Conservation (phyloP, 352 stramenopile genomes). For the Globisporangium cystogenes region DNA sequence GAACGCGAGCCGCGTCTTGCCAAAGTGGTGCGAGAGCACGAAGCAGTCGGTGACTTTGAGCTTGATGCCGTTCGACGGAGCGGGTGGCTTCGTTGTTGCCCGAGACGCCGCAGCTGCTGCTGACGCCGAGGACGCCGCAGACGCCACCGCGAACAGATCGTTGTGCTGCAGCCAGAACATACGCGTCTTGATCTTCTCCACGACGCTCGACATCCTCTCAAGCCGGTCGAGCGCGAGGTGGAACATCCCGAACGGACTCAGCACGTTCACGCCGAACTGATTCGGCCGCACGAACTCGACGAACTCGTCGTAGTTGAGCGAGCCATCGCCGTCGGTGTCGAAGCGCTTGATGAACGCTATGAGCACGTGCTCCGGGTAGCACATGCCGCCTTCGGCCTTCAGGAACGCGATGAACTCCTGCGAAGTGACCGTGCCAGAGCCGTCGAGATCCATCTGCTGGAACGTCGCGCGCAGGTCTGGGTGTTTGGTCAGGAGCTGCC, state of each 20-base stretch:
- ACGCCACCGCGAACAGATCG: conserved; percentile 25
- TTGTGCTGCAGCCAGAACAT: conserved; percentile 63
- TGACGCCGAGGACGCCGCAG: conserved; percentile 2
- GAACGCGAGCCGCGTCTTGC: conserved; percentile 19
- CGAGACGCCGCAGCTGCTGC: not conserved
- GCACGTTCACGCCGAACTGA: conserved; percentile 34
- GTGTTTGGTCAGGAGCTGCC: conserved; percentile 20
- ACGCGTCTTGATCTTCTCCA: conserved; percentile 33
- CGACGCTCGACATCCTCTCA: conserved; percentile 21
- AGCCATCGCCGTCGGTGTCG: conserved; percentile 34
- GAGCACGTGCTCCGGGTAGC: conserved; percentile 24
- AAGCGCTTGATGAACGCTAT: conserved; percentile 39
- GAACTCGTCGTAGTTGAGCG: conserved; percentile 43
- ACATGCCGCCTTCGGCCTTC: conserved; percentile 20
- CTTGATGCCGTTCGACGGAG: not conserved
- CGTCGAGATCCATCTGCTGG: conserved; percentile 24
- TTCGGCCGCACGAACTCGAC: conserved; percentile 32
- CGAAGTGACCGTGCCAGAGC: conserved; percentile 23
- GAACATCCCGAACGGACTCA: conserved; percentile 45
- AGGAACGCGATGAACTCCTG: conserved; percentile 30
- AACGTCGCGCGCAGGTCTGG: conserved; percentile 25
- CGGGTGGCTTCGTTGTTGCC: not conserved
- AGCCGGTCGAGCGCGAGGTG: conserved; percentile 23
- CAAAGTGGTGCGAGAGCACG: conserved; percentile 31
- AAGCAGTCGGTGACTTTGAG: conserved; percentile 34